Conservation (phyloP, 176 grass and related monocot species). For the Poa annua region DNA sequence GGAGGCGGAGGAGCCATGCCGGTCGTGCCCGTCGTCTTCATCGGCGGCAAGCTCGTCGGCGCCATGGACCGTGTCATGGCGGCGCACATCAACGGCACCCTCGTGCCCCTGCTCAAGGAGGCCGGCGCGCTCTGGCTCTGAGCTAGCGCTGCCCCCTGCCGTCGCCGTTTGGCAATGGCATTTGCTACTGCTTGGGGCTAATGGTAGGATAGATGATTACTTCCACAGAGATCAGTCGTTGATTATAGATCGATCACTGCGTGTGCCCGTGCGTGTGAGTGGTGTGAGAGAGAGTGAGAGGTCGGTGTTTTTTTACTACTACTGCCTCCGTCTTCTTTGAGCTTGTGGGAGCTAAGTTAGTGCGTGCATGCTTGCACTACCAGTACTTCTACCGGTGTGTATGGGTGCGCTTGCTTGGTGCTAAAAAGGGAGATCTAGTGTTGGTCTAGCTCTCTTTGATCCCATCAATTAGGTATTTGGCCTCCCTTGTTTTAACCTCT, state of each 20-base stretch:
- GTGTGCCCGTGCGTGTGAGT: neutral
- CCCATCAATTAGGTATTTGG: slow-evolving; percentile 45
- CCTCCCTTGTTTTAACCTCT: slow-evolving; percentile 13
- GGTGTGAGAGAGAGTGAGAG: slow-evolving; percentile 47
- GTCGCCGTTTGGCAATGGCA: neutral
- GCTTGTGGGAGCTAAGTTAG: slow-evolving; percentile 10
- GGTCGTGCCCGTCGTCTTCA: slow-evolving; percentile 81
- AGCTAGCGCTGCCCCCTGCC: neutral
- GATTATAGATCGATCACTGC: slow-evolving; percentile 41
- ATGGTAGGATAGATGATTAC: slow-evolving; percentile 46
- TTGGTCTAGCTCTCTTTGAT: slow-evolving; percentile 31
- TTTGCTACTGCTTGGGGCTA: neutral
- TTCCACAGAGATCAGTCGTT: slow-evolving; percentile 42
- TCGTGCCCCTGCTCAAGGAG: slow-evolving; percentile 93
- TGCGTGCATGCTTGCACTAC: slow-evolving; percentile 31
- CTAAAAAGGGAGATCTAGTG: slow-evolving; percentile 42
- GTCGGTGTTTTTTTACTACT: slow-evolving; percentile 61
- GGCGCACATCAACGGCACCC: slow-evolving; percentile 90
- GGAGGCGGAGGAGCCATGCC: slow-evolving; percentile 13
- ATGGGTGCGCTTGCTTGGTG: slow-evolving; percentile 23
- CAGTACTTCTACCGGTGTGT: neutral
- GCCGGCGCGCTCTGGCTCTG: slow-evolving; percentile 97
- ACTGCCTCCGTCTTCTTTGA: slow-evolving; percentile 56
- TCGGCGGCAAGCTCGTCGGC: slow-evolving; percentile 86
- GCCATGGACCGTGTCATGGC: slow-evolving; percentile 98